Conservation (phyloP, 2,329 filamentous ascomycete genomes). For the Verticillium tricorpus region DNA sequence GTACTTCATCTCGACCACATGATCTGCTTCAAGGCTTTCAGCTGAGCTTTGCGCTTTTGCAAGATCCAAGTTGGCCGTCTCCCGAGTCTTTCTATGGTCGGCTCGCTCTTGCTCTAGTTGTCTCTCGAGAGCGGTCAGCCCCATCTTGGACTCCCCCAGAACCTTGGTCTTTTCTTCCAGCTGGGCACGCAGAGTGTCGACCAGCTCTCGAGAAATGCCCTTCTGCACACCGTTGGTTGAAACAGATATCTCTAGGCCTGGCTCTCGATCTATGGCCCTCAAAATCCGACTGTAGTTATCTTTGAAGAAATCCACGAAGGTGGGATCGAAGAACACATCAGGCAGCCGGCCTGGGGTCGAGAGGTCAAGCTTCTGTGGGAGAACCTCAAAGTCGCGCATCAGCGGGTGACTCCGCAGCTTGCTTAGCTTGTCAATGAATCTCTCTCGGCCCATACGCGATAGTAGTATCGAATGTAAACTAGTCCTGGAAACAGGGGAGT, state of each 20-base stretch:
- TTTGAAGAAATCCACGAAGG: slow-evolving; percentile 91
- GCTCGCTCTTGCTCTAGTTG: slow-evolving; percentile 67
- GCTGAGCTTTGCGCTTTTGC: slow-evolving; percentile 59
- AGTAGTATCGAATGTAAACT: slow-evolving; percentile 76
- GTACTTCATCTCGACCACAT: slow-evolving; percentile 61
- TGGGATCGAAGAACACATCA: slow-evolving; percentile 78
- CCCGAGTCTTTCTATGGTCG: slow-evolving; percentile 64
- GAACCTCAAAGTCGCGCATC: slow-evolving; percentile 85
- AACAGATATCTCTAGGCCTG: slow-evolving; percentile 79
- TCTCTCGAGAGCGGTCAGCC: slow-evolving; percentile 42
- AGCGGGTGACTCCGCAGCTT: slow-evolving; percentile 73
- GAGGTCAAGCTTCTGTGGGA: slow-evolving; percentile 62
- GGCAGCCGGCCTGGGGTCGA: slow-evolving; percentile 51
- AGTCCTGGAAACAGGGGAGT: slow-evolving; percentile 81
- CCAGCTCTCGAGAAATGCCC: slow-evolving; percentile 87
- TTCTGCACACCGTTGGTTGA: slow-evolving; percentile 76
- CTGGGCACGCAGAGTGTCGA: slow-evolving; percentile 78
- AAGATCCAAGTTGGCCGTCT: slow-evolving; percentile 50
- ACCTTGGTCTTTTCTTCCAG: slow-evolving; percentile 64
- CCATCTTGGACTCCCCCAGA: slow-evolving; percentile 42
- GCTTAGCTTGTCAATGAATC: slow-evolving; percentile 77
- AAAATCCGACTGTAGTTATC: slow-evolving; percentile 87
- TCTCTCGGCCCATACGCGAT: slow-evolving; percentile 75
- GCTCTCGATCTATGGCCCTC: slow-evolving; percentile 85
- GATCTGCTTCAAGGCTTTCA: slow-evolving; percentile 64